Evolutionary conservation across 2,329 filamentous ascomycete genomes (phyloP).

Genomic region (Coniosporium tulheliwenetii): DNA sequence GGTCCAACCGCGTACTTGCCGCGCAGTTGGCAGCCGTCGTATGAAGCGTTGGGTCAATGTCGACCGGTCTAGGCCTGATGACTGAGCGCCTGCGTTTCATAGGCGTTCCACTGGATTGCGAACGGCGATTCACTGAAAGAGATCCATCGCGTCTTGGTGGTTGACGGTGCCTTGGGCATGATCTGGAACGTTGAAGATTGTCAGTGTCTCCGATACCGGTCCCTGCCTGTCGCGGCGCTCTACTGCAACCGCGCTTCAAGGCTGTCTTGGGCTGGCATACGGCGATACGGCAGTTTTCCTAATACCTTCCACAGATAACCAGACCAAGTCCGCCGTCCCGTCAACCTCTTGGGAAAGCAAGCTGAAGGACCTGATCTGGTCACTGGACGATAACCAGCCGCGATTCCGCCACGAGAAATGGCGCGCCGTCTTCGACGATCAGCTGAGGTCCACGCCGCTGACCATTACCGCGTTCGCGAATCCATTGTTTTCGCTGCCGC

Average conservation of each 20-base stretch:
- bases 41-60: too few species aligned
- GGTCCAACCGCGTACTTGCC: too few species aligned
- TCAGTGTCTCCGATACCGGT: conserved; percentile 19
- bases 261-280: too few species aligned
- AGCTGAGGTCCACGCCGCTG: conserved; percentile 37
- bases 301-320: conserved; percentile 38
- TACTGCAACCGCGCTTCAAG: too few species aligned
- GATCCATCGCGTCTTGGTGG: conserved; percentile 50
- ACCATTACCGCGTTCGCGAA: conserved; percentile 22
- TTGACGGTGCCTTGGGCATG: conserved; percentile 44
- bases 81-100: not conserved
- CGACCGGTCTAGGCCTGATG: too few species aligned
- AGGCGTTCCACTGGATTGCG: conserved; percentile 46
- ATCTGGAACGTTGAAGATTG: conserved; percentile 66
- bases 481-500: conserved; percentile 44
- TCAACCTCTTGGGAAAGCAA: conserved; percentile 45
- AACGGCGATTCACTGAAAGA: conserved; percentile 45
- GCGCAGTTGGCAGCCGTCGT: too few species aligned
- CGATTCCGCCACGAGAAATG: conserved; percentile 52
- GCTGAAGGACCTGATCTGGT: conserved; percentile 43
- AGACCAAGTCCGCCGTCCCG: conserved; percentile 39
- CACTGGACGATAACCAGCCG: conserved; percentile 40
- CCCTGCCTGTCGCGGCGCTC: too few species aligned
- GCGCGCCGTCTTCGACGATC: conserved; percentile 47
- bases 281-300: too few species aligned